Conservation (phyloP, 1,284 basidiomycete genomes). For the Ganoderma multipileum region DNA sequence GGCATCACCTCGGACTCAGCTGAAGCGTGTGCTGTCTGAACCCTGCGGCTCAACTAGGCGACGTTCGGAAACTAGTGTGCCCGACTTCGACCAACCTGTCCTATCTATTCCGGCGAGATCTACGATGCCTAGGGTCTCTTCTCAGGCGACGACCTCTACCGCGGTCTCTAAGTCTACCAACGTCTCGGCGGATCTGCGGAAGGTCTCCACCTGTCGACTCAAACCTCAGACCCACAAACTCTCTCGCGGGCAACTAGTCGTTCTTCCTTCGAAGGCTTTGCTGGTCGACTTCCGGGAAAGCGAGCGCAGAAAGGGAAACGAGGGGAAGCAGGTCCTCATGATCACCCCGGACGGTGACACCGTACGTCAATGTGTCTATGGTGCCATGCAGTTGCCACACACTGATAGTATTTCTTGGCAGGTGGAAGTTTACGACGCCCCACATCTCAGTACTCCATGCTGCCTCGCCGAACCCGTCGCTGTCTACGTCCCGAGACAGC, state of each 20-base stretch:
- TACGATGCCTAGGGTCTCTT: conserved; percentile 10
- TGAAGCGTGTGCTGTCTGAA: conserved; percentile 26
- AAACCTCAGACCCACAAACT: conserved; percentile 54
- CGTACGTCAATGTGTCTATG: conserved; percentile 32
- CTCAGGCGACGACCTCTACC: conserved; percentile 25
- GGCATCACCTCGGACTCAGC: conserved; percentile 16
- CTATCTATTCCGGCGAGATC: background rate
- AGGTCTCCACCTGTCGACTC: conserved; percentile 47
- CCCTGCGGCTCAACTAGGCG: conserved; percentile 3
- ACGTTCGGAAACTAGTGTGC: background rate
- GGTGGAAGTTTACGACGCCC: conserved; percentile 55
- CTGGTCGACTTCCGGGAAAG: conserved; percentile 63
- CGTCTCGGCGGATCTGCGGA: background rate
- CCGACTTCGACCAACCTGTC: background rate
- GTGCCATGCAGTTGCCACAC: background rate
- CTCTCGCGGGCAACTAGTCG: conserved; percentile 52
- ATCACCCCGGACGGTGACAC: conserved; percentile 46
- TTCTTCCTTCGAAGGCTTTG: conserved; percentile 54
- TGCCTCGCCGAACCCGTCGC: conserved; percentile 52
- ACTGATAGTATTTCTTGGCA: conserved; percentile 30
- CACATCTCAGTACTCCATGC: conserved; percentile 55
- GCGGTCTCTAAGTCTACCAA: conserved; percentile 14
- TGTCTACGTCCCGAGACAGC: conserved; percentile 41
- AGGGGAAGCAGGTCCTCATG: conserved; percentile 54
- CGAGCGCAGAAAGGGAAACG: conserved; percentile 53